Evolutionary conservation across 2,329 filamentous ascomycete genomes (phyloP), one percentile per base, ranked within the genome.

Genomic region (Pseudogymnoascus sp.): DNA sequence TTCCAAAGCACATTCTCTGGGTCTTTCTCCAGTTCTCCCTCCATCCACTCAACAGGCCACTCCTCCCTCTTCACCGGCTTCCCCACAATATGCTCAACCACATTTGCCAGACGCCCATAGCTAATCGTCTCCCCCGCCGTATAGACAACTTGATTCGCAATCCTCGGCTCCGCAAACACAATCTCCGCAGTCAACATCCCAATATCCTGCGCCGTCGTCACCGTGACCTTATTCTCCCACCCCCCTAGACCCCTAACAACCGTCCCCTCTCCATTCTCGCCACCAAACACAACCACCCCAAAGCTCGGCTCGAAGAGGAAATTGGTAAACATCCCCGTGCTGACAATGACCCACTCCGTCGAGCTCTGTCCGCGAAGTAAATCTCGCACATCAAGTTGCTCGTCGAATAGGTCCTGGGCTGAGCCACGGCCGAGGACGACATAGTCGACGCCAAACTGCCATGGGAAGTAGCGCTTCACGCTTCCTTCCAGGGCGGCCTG

Each of bases 401-500:
- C 87, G 64, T 86, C 86, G 68, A 90, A 90, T 13, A 90, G 70
- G 35, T 85, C 82, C 72, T 89, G 86, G 46, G 82, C 77, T 26
- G 81, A 83, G 0, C 82, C 81, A 0, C 76, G 72, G 0, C 86
- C 85, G 15, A 89, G 83, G 29, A 76, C 71, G 63, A 90, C 87
- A 73, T 90, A 91, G 70, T 91, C 85, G 23, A 89, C 83, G 0
- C 88, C 88, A 71, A 87, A 90, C 72, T 91, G 88, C 88, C 88
- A 91, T 0, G 88, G 88, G 17, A 90, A 79, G 70, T 81, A 90
- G 0, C 82, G 75, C 13, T 73, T 67, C 0, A 81, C 79, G 0
- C 75, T 73, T 0, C 82, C 84, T 10, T 73, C 71, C 0, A 90
- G 73, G 0, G 80, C 82, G 0, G 87, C 86, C 10, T 76, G 69